Conservation (phyloP, 106 monocot genomes). For the Dendrobium chrysotoxum region DNA sequence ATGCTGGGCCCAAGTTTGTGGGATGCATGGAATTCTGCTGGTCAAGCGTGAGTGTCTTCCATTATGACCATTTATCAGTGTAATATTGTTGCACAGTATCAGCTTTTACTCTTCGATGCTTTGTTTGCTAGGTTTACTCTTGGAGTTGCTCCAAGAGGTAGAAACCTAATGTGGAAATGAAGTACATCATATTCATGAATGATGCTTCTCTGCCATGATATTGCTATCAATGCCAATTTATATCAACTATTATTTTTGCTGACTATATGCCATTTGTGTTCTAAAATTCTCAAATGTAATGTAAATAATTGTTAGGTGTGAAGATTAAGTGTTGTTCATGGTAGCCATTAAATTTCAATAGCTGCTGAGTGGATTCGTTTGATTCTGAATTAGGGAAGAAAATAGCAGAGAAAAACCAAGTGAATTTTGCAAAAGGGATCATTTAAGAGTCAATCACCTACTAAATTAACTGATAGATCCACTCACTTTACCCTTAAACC, state of each 20-base stretch:
- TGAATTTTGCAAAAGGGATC: background rate
- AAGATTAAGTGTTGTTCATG: background rate
- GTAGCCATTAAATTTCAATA: background rate
- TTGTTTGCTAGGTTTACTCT: background rate
- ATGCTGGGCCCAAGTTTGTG: constrained; percentile 78
- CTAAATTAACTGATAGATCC: too few relatives aligned
- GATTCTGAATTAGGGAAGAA: background rate
- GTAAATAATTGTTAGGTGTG: background rate
- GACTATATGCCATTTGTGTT: background rate
- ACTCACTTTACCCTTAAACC: background rate
- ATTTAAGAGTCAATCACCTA: background rate
- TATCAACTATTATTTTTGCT: background rate
- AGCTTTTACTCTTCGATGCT: background rate
- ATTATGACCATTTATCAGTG: background rate
- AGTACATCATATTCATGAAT: background rate
- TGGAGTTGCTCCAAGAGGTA: background rate
- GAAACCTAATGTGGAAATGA: background rate
- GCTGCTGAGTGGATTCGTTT: background rate
- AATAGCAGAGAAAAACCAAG: background rate
- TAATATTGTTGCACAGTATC: background rate
- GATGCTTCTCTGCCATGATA: background rate
- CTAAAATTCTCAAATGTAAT: background rate
- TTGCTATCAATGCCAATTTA: background rate
- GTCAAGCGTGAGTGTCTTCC: constrained; percentile 51
- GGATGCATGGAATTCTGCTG: constrained; percentile 72